Percentiles rank a stretch among this genome's conserved stretches.
phyloP scores from a whole-genome alignment of 768 basidiomycete species.

The Tricholoma hemisulphureum region DNA sequence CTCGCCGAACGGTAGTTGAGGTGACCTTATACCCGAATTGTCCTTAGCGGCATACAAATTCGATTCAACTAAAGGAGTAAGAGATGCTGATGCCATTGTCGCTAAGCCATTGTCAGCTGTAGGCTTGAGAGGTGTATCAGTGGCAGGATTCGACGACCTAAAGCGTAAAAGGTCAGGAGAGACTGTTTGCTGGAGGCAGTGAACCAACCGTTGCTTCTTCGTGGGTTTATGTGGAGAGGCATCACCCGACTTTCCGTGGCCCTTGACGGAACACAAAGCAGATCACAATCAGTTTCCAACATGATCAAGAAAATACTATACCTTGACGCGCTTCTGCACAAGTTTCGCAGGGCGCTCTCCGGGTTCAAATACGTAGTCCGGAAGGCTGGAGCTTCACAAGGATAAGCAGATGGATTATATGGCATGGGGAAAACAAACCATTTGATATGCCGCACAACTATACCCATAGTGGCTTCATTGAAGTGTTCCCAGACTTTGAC shows the following conservation, averaged over 20 bases:
- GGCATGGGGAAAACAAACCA: constrained; percentile 48
- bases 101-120: constrained; percentile 41
- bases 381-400: constrained; percentile 59
- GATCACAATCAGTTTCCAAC: constrained; percentile 10
- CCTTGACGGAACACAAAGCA: constrained; percentile 41
- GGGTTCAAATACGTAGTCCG: constrained; percentile 79
- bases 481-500: constrained; percentile 97
- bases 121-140: constrained; percentile 38
- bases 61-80: constrained; percentile 34
- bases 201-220: constrained; percentile 77
- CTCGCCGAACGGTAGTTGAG: constrained; percentile 62
- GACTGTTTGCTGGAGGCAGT: constrained; percentile 22
- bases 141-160: constrained; percentile 47
- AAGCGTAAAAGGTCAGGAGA: constrained; percentile 29
- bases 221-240: constrained; percentile 71
- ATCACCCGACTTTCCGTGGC: constrained; percentile 57
- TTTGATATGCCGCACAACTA: constrained; percentile 91
- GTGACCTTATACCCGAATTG: constrained; percentile 50
- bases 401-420: constrained; percentile 2
- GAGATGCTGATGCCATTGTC: constrained; percentile 24
- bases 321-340: constrained; percentile 75
- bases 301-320: constrained; percentile 24
- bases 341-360: constrained; percentile 76
- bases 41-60: constrained; percentile 43
- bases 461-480: constrained; percentile 89